Base-by-base conservation (phyloP, 306 rosid genomes). In the Neltuma alba region DNA sequence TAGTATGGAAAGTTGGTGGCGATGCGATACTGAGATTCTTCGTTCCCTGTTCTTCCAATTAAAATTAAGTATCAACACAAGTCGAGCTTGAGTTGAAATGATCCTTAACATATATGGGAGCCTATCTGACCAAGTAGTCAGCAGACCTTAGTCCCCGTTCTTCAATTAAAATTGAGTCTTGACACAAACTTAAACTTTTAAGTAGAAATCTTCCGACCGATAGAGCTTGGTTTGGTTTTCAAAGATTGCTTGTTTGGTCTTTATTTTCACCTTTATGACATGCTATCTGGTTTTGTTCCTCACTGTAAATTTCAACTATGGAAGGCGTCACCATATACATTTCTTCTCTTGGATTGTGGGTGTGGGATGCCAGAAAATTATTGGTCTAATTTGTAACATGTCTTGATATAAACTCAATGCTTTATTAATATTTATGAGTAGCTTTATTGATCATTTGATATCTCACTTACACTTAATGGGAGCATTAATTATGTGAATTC, bases 401-500 rank as follows among this genome's bases (percentile, higher is more conserved):
- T 34, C 4, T 36, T 65, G 47, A 65, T 57, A 10, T 25, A 60
- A 60, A 6, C 37, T 20, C 28, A 14, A 31, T 28, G 36, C 9
- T 60, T 12, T 60, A 28, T 28, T 25, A 33, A 4, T 28, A 25
- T 40, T 2, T 68, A 23, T 69, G 25, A 67, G 20, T 41, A 69
- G 55, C 38, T 42, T 27, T 25, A 45, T 44, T 54, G 38, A 20
- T 44, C 57, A 67, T 36, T 63, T 34, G 10, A n/a, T 38, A 6
- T 9, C 0, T 25, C 44, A 11, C 50, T 66, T 42, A 28, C 15
- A 25, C 16, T 25, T 69, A 44, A 40, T 25, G 21, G 38, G 38
- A 69, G 38, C 57, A 69, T 65, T 65, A 36, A 65, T 65, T 16
- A 37, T 38, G 33, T 38, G 50, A 67, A 16, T 38, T 67, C 55